phyloP scores from a whole-genome alignment of 2,329 filamentous ascomycete species.

The Xylaria sp. region DNA sequence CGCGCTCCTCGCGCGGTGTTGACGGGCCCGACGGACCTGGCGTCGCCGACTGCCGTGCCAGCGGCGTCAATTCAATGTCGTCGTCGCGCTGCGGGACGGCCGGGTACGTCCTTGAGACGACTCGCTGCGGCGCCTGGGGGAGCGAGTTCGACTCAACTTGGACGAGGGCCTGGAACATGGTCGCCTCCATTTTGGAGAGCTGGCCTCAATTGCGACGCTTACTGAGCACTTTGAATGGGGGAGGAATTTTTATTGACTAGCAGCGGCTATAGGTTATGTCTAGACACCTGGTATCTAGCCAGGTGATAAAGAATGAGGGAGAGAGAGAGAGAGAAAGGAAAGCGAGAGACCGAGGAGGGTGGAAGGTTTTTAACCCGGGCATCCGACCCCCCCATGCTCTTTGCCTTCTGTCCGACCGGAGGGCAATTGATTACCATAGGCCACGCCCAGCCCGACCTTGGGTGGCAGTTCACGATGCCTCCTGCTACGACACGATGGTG shows the following conservation, averaged over 20 bases:
- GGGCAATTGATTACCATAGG: neutral
- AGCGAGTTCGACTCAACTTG: slow-evolving; percentile 38
- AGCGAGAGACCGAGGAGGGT: neutral
- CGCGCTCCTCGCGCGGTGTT: slow-evolving; percentile 34
- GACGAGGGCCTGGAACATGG: slow-evolving; percentile 35
- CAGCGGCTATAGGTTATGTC: neutral
- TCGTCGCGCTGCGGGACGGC: slow-evolving; percentile 44
- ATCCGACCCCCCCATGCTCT: neutral
- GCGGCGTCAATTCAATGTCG: slow-evolving; percentile 29
- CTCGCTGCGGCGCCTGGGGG: slow-evolving; percentile 44
- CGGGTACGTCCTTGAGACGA: slow-evolving; percentile 47
- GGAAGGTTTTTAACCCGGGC: slow-evolving; percentile 2
- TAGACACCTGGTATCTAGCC: slow-evolving; percentile 3
- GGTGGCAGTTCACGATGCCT: slow-evolving; percentile 19
- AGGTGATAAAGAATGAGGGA: neutral
- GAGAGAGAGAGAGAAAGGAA: neutral
- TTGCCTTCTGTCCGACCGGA: slow-evolving; percentile 2
- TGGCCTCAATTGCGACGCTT: neutral
- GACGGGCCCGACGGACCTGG: slow-evolving; percentile 19
- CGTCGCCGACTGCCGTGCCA: slow-evolving; percentile 18
- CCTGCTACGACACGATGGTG: neutral
- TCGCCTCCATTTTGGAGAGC: slow-evolving; percentile 21
- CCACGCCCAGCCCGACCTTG: neutral
- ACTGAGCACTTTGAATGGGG: neutral
- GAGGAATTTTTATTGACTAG: slow-evolving; percentile 13